Evolutionary conservation across 1,284 basidiomycete species (phyloP).

Genomic region (Erythrobasidium hasegawianum): DNA sequence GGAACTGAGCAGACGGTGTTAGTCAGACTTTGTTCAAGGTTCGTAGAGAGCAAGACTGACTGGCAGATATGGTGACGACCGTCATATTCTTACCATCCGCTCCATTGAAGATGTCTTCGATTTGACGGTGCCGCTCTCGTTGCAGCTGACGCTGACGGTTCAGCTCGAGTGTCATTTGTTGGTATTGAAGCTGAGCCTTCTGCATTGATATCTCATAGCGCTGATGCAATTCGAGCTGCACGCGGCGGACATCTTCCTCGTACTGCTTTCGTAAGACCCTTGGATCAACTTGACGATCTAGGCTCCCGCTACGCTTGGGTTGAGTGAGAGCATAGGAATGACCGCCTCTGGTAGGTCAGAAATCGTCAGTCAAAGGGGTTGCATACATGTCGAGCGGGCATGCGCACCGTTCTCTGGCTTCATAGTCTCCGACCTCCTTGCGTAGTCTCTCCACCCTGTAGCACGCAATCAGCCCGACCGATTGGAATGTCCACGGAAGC

Average conservation of each 20-base stretch:
- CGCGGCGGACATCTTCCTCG: background rate
- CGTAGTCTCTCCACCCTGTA: too few relatives aligned
- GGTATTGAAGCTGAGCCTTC: background rate
- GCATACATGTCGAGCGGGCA: too few relatives aligned
- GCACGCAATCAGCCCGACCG: too few relatives aligned
- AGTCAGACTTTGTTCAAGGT: background rate
- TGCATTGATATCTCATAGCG: background rate
- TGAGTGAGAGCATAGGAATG: too few relatives aligned
- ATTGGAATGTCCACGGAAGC: too few relatives aligned
- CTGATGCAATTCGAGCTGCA: background rate
- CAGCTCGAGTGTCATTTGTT: background rate
- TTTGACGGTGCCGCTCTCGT: background rate
- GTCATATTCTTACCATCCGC: background rate
- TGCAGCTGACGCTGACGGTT: background rate
- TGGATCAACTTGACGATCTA: too few relatives aligned
- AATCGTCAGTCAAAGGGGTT: too few relatives aligned
- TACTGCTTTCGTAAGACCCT: background rate
- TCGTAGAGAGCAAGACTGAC: background rate
- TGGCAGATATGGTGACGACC: background rate
- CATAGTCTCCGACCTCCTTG: too few relatives aligned
- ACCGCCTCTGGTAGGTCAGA: too few relatives aligned
- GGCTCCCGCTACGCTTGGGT: too few relatives aligned
- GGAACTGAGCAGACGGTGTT: constrained; percentile 1
- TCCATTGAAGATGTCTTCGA: background rate
- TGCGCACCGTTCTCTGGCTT: too few relatives aligned